These are phyloP conservation scores for Aspergillus carbonarius DNA, from an alignment of 2,329 filamentous ascomycete genomes.

Conservation along the genomic window DNA sequence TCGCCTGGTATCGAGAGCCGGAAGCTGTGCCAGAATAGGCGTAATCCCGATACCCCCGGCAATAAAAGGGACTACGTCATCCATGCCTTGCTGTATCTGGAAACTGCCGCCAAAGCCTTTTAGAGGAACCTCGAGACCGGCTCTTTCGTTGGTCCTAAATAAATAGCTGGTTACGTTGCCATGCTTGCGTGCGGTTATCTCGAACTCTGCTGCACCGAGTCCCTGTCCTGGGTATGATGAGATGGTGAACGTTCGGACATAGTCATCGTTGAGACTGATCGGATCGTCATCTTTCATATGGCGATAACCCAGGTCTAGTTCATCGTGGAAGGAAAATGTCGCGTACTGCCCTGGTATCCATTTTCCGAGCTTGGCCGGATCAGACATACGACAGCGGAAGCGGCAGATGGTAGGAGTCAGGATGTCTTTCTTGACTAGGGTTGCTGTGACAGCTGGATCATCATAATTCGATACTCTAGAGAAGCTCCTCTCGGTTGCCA, in stretches of 20 bases:
- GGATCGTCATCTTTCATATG: conserved; percentile 86
- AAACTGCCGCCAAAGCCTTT: conserved; percentile 73
- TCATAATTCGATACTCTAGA: conserved; percentile 16
- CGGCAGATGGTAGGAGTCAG: conserved; percentile 68
- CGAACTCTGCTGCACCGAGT: conserved; percentile 53
- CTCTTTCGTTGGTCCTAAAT: conserved; percentile 56
- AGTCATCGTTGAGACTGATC: conserved; percentile 78
- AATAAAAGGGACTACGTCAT: conserved; percentile 59
- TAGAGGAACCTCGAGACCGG: conserved; percentile 63
- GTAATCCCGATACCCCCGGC: conserved; percentile 83
- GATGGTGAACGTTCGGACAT: conserved; percentile 78
- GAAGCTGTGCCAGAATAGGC: conserved; percentile 70
- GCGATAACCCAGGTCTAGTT: conserved; percentile 71
- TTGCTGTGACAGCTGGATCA: conserved; percentile 46
- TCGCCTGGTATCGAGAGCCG: conserved; percentile 46
- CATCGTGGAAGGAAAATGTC: conserved; percentile 68
- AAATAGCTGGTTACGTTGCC: conserved; percentile 68
- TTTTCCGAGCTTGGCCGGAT: conserved; percentile 33
- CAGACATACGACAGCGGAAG: conserved; percentile 58
- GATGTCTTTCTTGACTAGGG: conserved; percentile 56
- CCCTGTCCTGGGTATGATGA: conserved; percentile 55
- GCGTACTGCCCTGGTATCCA: conserved; percentile 76
- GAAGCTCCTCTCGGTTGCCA: conserved; percentile 57
- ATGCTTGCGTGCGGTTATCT: conserved; percentile 70
- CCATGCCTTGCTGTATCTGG: conserved; percentile 32